Base-by-base conservation (phyloP, 805 yeast genomes). In the Kluyveromyces starmeri region DNA sequence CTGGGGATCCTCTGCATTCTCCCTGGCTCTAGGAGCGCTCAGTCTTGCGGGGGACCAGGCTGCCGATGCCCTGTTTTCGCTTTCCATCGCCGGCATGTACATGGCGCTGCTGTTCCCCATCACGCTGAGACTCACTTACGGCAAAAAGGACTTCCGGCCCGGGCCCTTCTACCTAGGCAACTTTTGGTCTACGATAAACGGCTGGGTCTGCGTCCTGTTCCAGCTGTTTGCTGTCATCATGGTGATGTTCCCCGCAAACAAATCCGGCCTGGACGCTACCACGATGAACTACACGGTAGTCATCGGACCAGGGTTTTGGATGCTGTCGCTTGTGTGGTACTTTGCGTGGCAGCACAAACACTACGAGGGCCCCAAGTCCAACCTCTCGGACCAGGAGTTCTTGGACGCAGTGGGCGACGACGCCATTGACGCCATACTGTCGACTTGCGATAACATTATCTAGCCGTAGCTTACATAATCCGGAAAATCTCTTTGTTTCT, bases 221-320 rank as follows among this genome's bases (percentile, higher is more conserved):
- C 65, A 71, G 35, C 39, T 48, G 0, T 78, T 67, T 45, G 66
- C 69, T 36, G 70, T 78, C 20, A 55, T 73, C 17, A 58, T 78
- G 58, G 59, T 68, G 23, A 71, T 73, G 76, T 72, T 78, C 62
- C 86, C 89, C 16, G 41, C 38, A 20, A 58, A 69, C 18, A 51
- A 51, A 25, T 26, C 34, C 16, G 34, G 28, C 12, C 46, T 46
- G 15, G 36, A 34, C 9, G 62, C 58, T 34, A 54, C 53, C 0
- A 51, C 71, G 14, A 79, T 80, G 89, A 80, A 80, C 58, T 80
- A 80, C 53, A 74, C 84, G 0, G 68, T 69, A 43, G 82, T 73
- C 2, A 75, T 79, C 38, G 76, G 73, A 17, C 69, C 71, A 20
- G 78, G 78, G 6, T 68, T 73, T 12, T 74, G 80, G 80, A 38